Evolutionary conservation across 1,284 basidiomycete species (phyloP).

Genomic region (Heterobasidion occidentale): DNA sequence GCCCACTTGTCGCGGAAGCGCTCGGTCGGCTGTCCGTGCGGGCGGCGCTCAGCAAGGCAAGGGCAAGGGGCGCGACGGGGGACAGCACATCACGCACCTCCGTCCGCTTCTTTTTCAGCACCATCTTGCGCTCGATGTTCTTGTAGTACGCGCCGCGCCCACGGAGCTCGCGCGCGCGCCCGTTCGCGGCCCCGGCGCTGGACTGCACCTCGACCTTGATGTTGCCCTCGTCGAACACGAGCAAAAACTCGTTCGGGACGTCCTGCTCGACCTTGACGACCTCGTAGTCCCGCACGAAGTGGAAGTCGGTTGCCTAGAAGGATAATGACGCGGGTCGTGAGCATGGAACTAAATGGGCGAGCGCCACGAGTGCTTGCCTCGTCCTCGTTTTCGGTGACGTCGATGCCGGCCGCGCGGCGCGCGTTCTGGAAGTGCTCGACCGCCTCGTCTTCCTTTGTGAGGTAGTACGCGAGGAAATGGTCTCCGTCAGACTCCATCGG

Average conservation of each 20-base stretch:
- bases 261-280: slow-evolving; percentile 79
- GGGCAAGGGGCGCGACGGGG: not conserved
- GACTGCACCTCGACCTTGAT: slow-evolving; percentile 19
- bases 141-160: slow-evolving; percentile 78
- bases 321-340: not conserved
- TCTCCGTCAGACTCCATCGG: slow-evolving; percentile 84
- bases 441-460: slow-evolving; percentile 72
- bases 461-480: slow-evolving; percentile 84
- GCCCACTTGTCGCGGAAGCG: slow-evolving; percentile 74
- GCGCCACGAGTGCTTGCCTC: slow-evolving; percentile 28
- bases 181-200: slow-evolving; percentile 6
- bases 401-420: slow-evolving; percentile 17
- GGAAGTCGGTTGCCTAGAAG: slow-evolving; percentile 55
- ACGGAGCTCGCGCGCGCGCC: slow-evolving; percentile 5
- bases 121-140: slow-evolving; percentile 79
- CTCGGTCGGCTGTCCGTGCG: slow-evolving; percentile 41
- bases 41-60: no score
- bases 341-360: not conserved
- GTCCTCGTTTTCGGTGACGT: slow-evolving; percentile 31
- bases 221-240: slow-evolving; percentile 66
- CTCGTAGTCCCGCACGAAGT: slow-evolving; percentile 76
- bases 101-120: slow-evolving; percentile 76
- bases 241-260: slow-evolving; percentile 75
- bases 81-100: slow-evolving; percentile 42
- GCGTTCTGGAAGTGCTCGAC: slow-evolving; percentile 52